Percentiles rank a stretch among this genome's conserved stretches.
These are phyloP conservation scores for Talaromyces nanjingensis DNA, from an alignment of 495 filamentous ascomycete species.

Conservation along the genomic window DNA sequence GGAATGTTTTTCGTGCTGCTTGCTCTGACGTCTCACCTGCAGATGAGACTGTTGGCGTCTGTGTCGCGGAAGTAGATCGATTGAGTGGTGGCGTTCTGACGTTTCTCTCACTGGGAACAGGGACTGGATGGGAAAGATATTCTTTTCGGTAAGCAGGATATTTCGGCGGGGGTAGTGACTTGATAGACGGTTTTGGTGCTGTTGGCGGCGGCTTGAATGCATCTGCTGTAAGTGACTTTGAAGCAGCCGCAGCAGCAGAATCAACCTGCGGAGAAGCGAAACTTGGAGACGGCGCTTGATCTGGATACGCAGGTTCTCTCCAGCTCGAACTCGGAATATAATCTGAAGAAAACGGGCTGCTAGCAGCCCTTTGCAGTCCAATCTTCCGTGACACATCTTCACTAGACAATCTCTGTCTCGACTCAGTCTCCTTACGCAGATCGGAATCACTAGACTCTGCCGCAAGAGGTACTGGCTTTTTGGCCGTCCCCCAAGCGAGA, in stretches of 20 bases:
- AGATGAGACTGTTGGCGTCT: slow-evolving; percentile 11
- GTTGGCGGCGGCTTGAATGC: slow-evolving; percentile 1
- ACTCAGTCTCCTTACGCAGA: background rate
- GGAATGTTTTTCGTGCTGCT: background rate
- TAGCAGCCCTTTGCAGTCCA: background rate
- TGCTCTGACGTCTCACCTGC: background rate
- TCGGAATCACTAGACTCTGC: slow-evolving; percentile 7
- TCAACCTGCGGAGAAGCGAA: background rate
- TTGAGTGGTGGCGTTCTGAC: background rate
- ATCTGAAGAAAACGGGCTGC: background rate
- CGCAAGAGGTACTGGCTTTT: background rate
- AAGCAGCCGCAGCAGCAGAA: slow-evolving; percentile 1
- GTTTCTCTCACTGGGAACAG: background rate
- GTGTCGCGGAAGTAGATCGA: slow-evolving; percentile 8
- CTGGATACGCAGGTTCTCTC: slow-evolving; percentile 12
- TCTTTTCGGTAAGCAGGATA: slow-evolving; percentile 8
- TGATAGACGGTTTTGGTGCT: background rate
- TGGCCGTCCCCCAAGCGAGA: slow-evolving; percentile 59
- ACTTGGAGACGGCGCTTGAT: background rate
- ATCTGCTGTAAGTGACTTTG: slow-evolving; percentile 1
- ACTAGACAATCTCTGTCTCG: background rate
- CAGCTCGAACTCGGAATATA: slow-evolving; percentile 11
- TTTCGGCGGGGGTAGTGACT: slow-evolving; percentile 1
- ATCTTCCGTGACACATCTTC: background rate
- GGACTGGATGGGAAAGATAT: slow-evolving; percentile 1